phyloP scores from a whole-genome alignment of 1,139 yeast species.

The Saccharomycopsis crataegensis region DNA sequence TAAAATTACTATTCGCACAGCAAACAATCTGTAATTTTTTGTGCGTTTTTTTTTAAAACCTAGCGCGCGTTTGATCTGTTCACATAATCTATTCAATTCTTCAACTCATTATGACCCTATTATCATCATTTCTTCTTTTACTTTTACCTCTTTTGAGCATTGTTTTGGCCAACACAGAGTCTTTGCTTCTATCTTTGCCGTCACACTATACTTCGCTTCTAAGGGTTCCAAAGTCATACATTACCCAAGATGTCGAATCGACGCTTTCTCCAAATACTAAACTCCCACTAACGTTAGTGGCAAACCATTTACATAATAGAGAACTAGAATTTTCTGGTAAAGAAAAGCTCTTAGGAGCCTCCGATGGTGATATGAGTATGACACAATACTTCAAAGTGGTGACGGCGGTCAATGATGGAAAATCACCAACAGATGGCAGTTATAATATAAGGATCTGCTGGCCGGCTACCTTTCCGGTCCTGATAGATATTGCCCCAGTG shows the following conservation, averaged over 20 bases:
- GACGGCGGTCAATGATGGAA: background rate
- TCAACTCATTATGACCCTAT: no score
- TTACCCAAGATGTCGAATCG: background rate
- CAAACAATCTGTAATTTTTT: no score
- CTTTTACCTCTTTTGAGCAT: background rate
- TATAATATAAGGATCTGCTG: slow-evolving; percentile 18
- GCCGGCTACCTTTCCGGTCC: slow-evolving; percentile 18
- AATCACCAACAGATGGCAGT: background rate
- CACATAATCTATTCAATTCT: no score
- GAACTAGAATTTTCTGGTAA: slow-evolving; percentile 4
- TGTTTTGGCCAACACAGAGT: slow-evolving; percentile 11
- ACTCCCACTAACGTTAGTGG: background rate
- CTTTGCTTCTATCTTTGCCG: slow-evolving; percentile 8
- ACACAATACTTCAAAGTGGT: no score
- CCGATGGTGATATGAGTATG: no score
- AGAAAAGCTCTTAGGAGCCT: background rate
- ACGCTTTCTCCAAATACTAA: background rate
- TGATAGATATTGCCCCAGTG: slow-evolving; percentile 10
- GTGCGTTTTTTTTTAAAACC: no score
- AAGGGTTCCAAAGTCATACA: background rate
- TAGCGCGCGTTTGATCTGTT: no score
- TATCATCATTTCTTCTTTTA: background rate
- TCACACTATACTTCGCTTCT: background rate
- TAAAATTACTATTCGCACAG: no score
- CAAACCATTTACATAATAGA: slow-evolving; percentile 9